These are phyloP conservation scores for Rosa chinensis DNA, from an alignment of 306 rosid species.

Conservation along the genomic window DNA sequence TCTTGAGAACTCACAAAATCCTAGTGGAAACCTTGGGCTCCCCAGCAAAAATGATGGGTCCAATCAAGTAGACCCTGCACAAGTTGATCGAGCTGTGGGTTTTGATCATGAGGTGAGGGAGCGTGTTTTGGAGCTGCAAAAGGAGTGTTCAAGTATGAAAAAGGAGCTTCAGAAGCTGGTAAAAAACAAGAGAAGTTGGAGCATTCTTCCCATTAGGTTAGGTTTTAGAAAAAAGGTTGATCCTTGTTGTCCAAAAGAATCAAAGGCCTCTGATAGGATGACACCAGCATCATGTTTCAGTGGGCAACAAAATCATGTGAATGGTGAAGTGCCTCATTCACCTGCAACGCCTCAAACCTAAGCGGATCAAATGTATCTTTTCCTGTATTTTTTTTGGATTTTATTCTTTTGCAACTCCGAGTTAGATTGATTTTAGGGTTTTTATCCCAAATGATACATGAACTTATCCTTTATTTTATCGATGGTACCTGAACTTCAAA, in stretches of 20 bases:
- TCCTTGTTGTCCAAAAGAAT: conserved; percentile 40
- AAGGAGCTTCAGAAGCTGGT: conserved; percentile 61
- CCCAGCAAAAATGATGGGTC: conserved; percentile 33
- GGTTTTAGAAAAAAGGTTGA: conserved; percentile 57
- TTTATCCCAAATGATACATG: too few relatives aligned
- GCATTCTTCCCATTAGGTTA: conserved; percentile 56
- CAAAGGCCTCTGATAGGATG: conserved; percentile 26
- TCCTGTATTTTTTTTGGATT: not conserved
- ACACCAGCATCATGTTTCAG: conserved; percentile 33
- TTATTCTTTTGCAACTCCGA: not conserved
- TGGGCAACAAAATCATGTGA: conserved; percentile 43
- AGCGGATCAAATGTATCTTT: not conserved
- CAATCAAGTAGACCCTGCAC: conserved; percentile 33
- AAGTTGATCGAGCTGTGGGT: conserved; percentile 16
- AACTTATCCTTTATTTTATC: too few relatives aligned
- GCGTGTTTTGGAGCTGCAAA: conserved; percentile 68
- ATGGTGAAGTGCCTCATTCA: conserved; percentile 30
- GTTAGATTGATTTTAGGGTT: not conserved
- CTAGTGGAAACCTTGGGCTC: conserved; percentile 42
- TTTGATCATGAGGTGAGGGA: conserved; percentile 52
- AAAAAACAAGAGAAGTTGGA: conserved; percentile 72
- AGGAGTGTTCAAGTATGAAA: conserved; percentile 68
- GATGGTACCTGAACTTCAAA: too few relatives aligned
- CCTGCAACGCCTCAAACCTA: conserved; percentile 19
- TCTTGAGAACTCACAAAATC: conserved; percentile 54